These are phyloP conservation scores for Rhynchosporium graminicola DNA, from an alignment of 2,329 filamentous ascomycete genomes.

Conservation along the genomic window DNA sequence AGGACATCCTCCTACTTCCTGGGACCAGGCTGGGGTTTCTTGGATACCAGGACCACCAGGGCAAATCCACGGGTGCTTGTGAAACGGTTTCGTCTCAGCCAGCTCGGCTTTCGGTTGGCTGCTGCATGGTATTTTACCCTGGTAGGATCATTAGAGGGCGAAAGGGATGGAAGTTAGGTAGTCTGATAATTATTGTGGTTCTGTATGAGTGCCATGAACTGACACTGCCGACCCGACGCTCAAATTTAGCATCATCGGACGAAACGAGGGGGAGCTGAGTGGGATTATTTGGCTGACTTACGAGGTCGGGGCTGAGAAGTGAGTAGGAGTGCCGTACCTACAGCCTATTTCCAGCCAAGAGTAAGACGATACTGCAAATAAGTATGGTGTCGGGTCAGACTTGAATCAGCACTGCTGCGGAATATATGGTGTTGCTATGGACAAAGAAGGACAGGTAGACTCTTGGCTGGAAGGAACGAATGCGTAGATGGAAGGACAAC, in stretches of 20 bases:
- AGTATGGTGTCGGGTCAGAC: constrained; percentile 21
- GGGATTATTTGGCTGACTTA: background rate
- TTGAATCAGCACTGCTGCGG: constrained; percentile 14
- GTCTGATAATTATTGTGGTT: background rate
- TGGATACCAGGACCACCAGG: background rate
- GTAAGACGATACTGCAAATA: background rate
- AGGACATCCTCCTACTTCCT: too few relatives aligned
- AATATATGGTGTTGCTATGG: constrained; percentile 5
- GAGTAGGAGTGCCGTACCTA: too few relatives aligned
- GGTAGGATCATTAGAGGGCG: background rate
- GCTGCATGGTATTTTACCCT: constrained; percentile 2
- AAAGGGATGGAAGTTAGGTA: background rate
- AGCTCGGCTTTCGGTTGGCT: background rate
- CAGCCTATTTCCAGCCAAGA: too few relatives aligned
- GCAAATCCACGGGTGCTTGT: constrained; percentile 20
- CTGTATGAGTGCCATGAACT: background rate
- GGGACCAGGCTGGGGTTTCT: background rate
- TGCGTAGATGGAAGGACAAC: background rate
- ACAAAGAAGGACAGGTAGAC: background rate
- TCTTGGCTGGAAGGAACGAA: background rate
- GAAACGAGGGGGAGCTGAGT: background rate
- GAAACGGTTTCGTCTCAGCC: constrained; percentile 34
- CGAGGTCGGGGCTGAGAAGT: too few relatives aligned
- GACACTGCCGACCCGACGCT: constrained; percentile 6
- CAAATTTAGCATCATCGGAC: constrained; percentile 1